Conservation (phyloP, 192 early-diverging fungal genomes). For the Backusella mclennaniae region DNA sequence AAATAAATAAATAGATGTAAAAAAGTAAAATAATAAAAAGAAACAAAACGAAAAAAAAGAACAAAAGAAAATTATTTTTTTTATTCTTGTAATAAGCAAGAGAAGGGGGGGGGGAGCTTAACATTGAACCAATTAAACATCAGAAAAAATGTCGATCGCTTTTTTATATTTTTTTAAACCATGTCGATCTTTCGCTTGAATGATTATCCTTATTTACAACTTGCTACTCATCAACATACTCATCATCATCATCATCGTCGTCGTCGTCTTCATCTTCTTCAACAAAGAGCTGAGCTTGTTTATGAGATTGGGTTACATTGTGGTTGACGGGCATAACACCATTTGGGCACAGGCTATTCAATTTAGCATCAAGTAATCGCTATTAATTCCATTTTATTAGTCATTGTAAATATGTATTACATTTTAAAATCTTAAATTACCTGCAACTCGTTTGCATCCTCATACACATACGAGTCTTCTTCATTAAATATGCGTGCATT, state of each 20-base stretch:
- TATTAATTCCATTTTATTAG: neutral
- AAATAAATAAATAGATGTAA: neutral
- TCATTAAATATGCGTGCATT: constrained; percentile 93
- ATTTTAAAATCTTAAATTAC: constrained; percentile 25
- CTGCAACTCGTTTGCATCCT: constrained; percentile 73
- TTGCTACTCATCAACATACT: neutral
- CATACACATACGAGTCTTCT: constrained; percentile 83
- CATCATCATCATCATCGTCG: neutral
- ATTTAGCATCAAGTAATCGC: constrained; percentile 15
- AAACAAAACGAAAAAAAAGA: constrained; percentile 1
- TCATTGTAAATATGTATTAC: neutral
- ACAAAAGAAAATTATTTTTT: neutral
- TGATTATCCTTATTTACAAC: neutral
- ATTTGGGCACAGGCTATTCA: constrained; percentile 3
- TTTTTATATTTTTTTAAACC: constrained; percentile 3
- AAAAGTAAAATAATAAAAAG: neutral
- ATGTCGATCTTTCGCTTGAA: constrained; percentile 11
- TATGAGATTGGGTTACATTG: neutral
- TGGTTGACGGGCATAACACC: neutral
- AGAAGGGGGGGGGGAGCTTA: neutral
- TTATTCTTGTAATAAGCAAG: neutral
- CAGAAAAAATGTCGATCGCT: constrained; percentile 6
- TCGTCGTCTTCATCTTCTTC: neutral
- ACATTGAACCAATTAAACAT: neutral
- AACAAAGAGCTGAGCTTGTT: neutral